Conservation (phyloP, 768 basidiomycete species). For the Termitomyces sp. region DNA sequence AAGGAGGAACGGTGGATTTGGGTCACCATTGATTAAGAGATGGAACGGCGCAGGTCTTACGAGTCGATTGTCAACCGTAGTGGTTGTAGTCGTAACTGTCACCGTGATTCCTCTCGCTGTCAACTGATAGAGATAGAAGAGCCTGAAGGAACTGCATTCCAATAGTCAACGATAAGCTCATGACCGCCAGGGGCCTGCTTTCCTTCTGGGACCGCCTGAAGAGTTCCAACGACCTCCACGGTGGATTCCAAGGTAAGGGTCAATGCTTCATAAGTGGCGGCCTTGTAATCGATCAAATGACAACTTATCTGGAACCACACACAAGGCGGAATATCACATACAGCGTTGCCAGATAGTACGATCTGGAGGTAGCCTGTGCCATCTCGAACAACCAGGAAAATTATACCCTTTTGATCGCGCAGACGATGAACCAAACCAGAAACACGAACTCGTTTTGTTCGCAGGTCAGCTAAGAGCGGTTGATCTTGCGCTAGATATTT, state of each 20-base stretch:
- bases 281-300: constrained; percentile 36
- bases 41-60: too few species aligned
- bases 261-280: constrained; percentile 86
- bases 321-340: constrained; percentile 31
- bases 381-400: constrained; percentile 89
- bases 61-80: too few species aligned
- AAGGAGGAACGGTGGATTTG: too few species aligned
- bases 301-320: not conserved
- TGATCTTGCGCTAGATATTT: constrained; percentile 58
- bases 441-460: constrained; percentile 75
- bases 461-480: constrained; percentile 50
- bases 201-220: constrained; percentile 86
- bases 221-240: constrained; percentile 78
- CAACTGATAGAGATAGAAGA: too few species aligned
- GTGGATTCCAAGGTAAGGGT: constrained; percentile 89
- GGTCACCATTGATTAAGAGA: too few species aligned
- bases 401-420: constrained; percentile 89
- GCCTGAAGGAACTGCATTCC: too few species aligned
- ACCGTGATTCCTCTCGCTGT: too few species aligned
- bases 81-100: too few species aligned
- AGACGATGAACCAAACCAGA: constrained; percentile 96
- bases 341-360: constrained; percentile 80
- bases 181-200: constrained; percentile 89
- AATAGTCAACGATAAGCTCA: constrained; percentile 91
- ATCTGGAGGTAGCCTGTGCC: constrained; percentile 93